phyloP scores from a whole-genome alignment of 768 basidiomycete species.

The Panellus pusillus region DNA sequence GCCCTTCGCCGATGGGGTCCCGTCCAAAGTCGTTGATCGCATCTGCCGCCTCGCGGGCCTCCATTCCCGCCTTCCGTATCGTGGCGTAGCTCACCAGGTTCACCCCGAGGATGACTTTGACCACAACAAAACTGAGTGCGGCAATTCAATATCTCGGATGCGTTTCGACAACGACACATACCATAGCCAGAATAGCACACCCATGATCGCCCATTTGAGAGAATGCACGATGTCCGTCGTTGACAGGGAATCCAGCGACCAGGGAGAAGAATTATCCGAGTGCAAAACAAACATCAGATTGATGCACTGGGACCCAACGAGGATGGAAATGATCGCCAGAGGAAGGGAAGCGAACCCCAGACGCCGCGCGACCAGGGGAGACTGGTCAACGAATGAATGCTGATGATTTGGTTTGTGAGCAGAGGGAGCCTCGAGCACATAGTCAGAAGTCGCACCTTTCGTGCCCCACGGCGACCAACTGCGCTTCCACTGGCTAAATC shows the following conservation, averaged over 20 bases:
- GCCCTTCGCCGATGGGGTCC: constrained; percentile 89
- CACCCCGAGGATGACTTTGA: constrained; percentile 93
- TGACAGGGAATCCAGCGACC: constrained; percentile 46
- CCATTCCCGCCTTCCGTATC: constrained; percentile 72
- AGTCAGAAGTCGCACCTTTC: constrained; percentile 62
- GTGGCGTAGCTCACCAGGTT: constrained; percentile 85
- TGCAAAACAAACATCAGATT: constrained; percentile 57
- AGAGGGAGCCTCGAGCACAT: too few species aligned
- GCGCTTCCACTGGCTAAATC: constrained; percentile 84
- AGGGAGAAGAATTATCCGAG: constrained; percentile 40
- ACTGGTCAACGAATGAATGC: constrained; percentile 94
- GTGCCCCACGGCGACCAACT: constrained; percentile 61
- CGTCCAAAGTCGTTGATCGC: constrained; percentile 84
- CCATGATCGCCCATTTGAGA: constrained; percentile 66
- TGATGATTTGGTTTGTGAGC: constrained; percentile 25
- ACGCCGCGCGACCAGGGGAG: constrained; percentile 89
- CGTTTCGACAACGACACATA: constrained; percentile 33
- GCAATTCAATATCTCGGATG: background rate
- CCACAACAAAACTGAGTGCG: constrained; percentile 64
- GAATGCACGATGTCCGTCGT: constrained; percentile 52
- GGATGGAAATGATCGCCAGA: constrained; percentile 77
- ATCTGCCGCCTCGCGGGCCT: constrained; percentile 72
- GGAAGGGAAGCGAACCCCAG: constrained; percentile 94
- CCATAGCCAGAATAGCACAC: constrained; percentile 82
- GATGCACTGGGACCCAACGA: constrained; percentile 75